Evolutionary conservation across 2,329 filamentous ascomycete genomes (phyloP), one percentile per base, ranked within the genome.

Genomic region (Colletotrichum eleusines): DNA sequence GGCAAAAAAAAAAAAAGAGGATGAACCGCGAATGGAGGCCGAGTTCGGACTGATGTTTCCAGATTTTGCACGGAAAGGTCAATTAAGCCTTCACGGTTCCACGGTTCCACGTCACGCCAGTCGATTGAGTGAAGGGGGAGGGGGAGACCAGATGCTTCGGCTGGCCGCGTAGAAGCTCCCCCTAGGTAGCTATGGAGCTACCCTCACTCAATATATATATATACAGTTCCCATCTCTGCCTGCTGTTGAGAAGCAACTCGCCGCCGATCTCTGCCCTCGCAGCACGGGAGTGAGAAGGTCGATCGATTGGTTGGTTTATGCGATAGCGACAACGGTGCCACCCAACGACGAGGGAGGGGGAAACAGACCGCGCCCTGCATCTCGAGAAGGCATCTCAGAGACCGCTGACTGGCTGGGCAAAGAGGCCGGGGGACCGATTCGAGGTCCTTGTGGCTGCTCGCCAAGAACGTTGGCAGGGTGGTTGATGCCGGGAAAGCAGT

Each of bases 41-140:
- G 38, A 46, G 42, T n/a, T 55, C 26, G 44, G 14, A 20, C 44
- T 53, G 38, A n/a, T 44, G 20, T 54, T 16, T 51, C 46, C 20
- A 48, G 14, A 48, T 44, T 16, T 38, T 48, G 51, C 53, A 18
- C 38, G 23, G 8, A 1, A 46, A 54, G 31, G 58, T 63, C 64
- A 68, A 68, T 59, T 18, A 71, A 71, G 64, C 23, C 68, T 68
- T 8, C 58, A 53, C 46, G 58, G 53, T 63, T 16, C 68, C 26
- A 16, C 66, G n/a, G 51, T 48, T 57, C 54, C 48, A 66, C 38
- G 31, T 31, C 51, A 28, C 51, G 51, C 53, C 64, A 28, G 40
- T 48, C 26, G 33, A 23, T 23, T 12, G 31, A 35, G 16, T 54
- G n/a, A 40, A 44, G n/a, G 23, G 5, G 14, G 20, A 23, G 38